Evolutionary conservation across 805 yeast genomes (phyloP), one percentile per base, ranked within the genome.

Genomic region (Henningerozyma blattae): DNA sequence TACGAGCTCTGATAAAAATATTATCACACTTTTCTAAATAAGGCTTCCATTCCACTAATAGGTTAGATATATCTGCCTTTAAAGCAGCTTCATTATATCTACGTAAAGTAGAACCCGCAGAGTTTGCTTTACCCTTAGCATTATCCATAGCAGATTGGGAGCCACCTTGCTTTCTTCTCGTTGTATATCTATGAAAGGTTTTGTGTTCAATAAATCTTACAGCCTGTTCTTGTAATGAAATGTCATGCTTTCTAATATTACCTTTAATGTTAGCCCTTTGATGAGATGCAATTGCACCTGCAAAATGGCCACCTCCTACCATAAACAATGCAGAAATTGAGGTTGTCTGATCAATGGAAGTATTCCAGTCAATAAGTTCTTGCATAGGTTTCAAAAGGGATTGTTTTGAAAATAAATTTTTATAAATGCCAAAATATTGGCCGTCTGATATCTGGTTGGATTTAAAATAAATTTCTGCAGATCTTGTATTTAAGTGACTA

Each of bases 251-350:
- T 15, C 64, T 68, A 5, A 64, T 61, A 41, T 74, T 74, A 3
- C 85, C 84, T 42, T 68, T 70, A 2, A 69, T 65, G 27, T 62
- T 64, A 33, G 63, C 61, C 17, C 72, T 77, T 32, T 64, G 64
- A 48, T 87, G 96, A 2, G 85, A 74, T 7, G 91, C 67, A 28
- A 91, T 80, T 0, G 95, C 95, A 15, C 91, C 98, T 0, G 97
- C 95, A 63, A 91, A 91, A 59, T 91, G 96, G 28, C 98, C 98
- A 29, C 97, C 96, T 13, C 96, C 96, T 34, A 91, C 72, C 95
- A 91, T 84, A 44, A 91, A 71, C 10, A 91, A 56, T 1, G 94
- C 94, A 4, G 94, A 82, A 30, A 67, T 66, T 3, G 61, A 59
- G 0, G 34, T 30, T 2, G 47, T 34, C 12, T 43, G 39, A 26